phyloP scores from a whole-genome alignment of 768 basidiomycete genomes.

The Cubamyces sp. region DNA sequence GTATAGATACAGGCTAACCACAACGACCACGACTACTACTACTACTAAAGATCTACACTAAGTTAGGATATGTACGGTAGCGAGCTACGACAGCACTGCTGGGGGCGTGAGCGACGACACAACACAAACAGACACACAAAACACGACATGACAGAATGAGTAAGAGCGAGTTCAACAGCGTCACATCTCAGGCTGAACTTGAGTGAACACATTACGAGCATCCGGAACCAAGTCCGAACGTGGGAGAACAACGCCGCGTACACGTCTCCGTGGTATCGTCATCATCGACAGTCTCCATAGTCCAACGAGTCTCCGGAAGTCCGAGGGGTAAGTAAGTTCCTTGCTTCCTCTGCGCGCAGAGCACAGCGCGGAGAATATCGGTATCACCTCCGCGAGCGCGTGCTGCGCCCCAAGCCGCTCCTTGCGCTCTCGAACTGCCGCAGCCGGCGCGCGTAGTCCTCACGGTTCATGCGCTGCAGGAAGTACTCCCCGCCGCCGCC shows the following conservation, averaged over 20 bases:
- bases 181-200: not conserved
- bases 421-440: conserved; percentile 57
- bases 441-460: conserved; percentile 64
- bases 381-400: conserved; percentile 18
- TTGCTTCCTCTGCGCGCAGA: no score
- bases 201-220: no score
- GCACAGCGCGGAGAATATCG: no score
- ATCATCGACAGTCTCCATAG: not conserved
- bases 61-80: not conserved
- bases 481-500: conserved; percentile 72
- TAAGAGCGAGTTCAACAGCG: not conserved
- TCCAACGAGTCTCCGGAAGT: no score
- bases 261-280: not conserved
- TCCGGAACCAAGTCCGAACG: no score
- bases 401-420: conserved; percentile 2
- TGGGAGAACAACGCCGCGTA: not conserved
- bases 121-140: not conserved
- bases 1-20: not conserved
- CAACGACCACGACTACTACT: no score
- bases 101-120: not conserved
- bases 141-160: not conserved
- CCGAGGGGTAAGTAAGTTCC: not conserved
- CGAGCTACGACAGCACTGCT: conserved; percentile 4
- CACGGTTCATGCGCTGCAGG: conserved; percentile 76
- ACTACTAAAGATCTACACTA: conserved; percentile 11